These are phyloP conservation scores for Bruguiera gymnorhiza DNA, from an alignment of 345 rosid genomes.

Conservation along the genomic window DNA sequence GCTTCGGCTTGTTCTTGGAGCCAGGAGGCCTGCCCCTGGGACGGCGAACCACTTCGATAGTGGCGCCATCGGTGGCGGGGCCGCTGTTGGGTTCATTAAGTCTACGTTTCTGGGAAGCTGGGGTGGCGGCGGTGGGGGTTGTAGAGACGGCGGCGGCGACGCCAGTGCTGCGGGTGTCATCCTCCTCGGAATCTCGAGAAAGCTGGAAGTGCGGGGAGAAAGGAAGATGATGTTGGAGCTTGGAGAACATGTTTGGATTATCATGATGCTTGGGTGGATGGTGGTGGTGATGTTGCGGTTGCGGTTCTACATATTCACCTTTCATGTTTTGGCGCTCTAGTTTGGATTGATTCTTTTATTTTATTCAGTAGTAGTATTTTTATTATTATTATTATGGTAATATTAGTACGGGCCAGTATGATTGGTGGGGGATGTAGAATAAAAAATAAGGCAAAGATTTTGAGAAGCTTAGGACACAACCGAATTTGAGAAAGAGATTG, in stretches of 20 bases:
- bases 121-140: conserved; percentile 2
- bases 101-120: neutral
- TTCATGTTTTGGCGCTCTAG: conserved; percentile 43
- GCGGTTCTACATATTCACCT: conserved; percentile 46
- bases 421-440: too few species aligned
- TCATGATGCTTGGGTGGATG: conserved; percentile 16
- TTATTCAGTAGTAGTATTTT: neutral
- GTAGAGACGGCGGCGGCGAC: conserved; percentile 10
- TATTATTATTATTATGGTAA: too few species aligned
- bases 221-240: conserved; percentile 41
- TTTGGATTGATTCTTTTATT: neutral
- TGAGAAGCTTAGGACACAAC: too few species aligned
- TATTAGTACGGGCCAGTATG: too few species aligned
- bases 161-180: conserved; percentile 19
- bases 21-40: conserved; percentile 92
- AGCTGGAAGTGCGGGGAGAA: conserved; percentile 49
- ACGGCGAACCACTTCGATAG: conserved; percentile 71
- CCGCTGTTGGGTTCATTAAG: conserved; percentile 12
- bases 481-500: neutral
- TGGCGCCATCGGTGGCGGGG: conserved; percentile 47
- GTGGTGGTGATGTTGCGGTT: conserved; percentile 11
- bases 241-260: conserved; percentile 48
- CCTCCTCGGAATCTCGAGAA: conserved; percentile 36
- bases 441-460: too few species aligned
- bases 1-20: conserved; percentile 80